These are phyloP conservation scores for Tinospora cordifolia DNA, from an alignment of 164 flowering plant genomes.

Conservation along the genomic window DNA sequence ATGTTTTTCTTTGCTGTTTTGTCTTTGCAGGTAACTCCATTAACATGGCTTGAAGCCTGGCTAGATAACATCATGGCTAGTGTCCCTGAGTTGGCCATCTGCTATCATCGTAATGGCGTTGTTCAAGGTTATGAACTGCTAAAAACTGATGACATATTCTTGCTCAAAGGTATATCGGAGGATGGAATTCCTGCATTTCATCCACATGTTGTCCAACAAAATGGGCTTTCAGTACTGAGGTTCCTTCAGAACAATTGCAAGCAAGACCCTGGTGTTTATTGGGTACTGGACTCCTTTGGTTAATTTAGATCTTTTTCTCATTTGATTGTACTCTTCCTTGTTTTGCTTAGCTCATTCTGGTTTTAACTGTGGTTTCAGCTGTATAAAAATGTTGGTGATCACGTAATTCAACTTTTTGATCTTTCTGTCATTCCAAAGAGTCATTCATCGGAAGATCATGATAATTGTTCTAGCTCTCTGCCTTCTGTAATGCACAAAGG, in stretches of 20 bases:
- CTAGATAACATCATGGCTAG: conserved; percentile 98
- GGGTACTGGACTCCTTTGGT: conserved; percentile 47
- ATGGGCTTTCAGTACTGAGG: conserved; percentile 89
- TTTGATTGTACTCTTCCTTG: not conserved
- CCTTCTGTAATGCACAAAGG: conserved; percentile 62
- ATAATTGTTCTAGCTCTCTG: conserved; percentile 47
- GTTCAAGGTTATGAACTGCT: conserved; percentile 94
- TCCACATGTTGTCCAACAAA: conserved; percentile 95
- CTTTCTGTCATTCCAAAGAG: conserved; percentile 64
- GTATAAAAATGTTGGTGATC: conserved; percentile 90
- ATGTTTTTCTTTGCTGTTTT: not conserved
- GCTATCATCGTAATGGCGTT: conserved; percentile 91
- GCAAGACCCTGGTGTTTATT: conserved; percentile 97
- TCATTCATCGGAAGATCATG: conserved; percentile 46
- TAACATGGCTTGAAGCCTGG: conserved; percentile 99
- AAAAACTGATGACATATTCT: conserved; percentile 89
- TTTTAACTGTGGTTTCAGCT: conserved; percentile 41
- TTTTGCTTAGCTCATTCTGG: not conserved
- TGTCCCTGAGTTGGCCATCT: conserved; percentile 94
- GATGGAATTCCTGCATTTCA: conserved; percentile 94
- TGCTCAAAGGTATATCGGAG: conserved; percentile 78
- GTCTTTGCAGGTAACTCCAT: conserved; percentile 63
- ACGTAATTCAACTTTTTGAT: conserved; percentile 92
- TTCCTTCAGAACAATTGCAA: conserved; percentile 95
- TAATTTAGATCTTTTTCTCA: not conserved